Evolutionary conservation across 345 rosid species (phyloP).

Genomic region (Raphanus raphanistrum): DNA sequence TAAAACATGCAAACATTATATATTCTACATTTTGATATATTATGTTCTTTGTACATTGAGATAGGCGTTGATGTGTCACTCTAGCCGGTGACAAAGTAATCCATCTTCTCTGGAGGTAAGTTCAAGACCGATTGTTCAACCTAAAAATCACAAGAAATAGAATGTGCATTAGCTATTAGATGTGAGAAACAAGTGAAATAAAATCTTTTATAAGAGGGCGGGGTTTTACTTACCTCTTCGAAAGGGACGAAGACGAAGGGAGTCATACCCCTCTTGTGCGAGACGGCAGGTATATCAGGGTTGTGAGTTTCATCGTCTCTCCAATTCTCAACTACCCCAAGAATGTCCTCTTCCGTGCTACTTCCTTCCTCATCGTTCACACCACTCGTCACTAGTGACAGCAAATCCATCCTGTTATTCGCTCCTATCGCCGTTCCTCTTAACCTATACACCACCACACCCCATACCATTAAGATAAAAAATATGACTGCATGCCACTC

Average conservation of each 20-base stretch:
- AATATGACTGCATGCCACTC: conserved; percentile 2
- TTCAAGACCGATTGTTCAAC: conserved; percentile 79
- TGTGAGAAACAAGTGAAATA: neutral
- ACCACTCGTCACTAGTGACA: conserved; percentile 85
- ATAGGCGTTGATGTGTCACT: neutral
- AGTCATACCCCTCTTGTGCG: conserved; percentile 83
- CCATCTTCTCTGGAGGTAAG: conserved; percentile 51
- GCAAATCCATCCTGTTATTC: conserved; percentile 85
- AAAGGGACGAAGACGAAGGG: conserved; percentile 92
- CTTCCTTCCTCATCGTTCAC: conserved; percentile 57
- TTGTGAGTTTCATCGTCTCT: conserved; percentile 82
- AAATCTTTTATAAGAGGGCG: too few relatives aligned
- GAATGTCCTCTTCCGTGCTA: conserved; percentile 67
- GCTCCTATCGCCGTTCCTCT: conserved; percentile 84
- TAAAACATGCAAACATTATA: neutral
- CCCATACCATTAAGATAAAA: neutral
- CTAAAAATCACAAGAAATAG: conserved; percentile 32
- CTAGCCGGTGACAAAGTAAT: conserved; percentile 48
- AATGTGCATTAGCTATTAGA: neutral
- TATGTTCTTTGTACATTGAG: conserved; percentile 27
- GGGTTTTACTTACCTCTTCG: conserved; percentile 67
- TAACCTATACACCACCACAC: conserved; percentile 49
- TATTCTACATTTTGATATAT: conserved; percentile 21
- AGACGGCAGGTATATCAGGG: conserved; percentile 80
- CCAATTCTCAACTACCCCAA: conserved; percentile 71